Conservation (phyloP, 1,284 basidiomycete genomes). For the Vanrija humicola region DNA sequence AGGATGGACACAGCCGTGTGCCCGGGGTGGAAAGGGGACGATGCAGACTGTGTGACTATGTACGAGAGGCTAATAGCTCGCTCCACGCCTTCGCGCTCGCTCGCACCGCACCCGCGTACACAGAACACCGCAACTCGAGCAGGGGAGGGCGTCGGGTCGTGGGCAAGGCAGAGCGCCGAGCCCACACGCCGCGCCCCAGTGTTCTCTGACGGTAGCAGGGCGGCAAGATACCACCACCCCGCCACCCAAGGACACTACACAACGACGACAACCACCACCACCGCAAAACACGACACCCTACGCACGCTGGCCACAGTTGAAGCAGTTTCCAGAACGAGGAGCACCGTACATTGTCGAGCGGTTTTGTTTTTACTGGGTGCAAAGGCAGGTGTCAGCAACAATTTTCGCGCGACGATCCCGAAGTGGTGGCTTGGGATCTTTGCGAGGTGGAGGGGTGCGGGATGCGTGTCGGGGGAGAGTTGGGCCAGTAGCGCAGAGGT, state of each 20-base stretch:
- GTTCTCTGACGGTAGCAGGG: background rate
- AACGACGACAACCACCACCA: conserved; percentile 9
- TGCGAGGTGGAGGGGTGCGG: background rate
- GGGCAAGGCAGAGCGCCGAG: background rate
- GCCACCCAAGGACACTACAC: conserved; percentile 6
- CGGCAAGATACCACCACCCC: background rate
- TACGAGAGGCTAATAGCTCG: conserved; percentile 28
- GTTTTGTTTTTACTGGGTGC: conserved; percentile 4
- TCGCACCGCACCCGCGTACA: conserved; percentile 34
- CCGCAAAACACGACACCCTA: conserved; percentile 18
- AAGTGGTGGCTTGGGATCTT: background rate
- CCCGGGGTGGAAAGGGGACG: background rate
- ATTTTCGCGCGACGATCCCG: no score
- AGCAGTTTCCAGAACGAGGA: conserved; percentile 42
- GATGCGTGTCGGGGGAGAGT: background rate
- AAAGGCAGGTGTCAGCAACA: background rate
- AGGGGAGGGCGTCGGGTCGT: background rate
- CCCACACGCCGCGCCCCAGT: background rate
- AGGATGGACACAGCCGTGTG: background rate
- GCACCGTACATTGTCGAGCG: conserved; percentile 38
- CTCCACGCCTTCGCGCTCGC: conserved; percentile 28
- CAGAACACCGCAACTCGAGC: conserved; percentile 12
- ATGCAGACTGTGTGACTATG: conserved; percentile 13
- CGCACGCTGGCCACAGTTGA: conserved; percentile 49
- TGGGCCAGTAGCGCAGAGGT: background rate